Evolutionary conservation across 345 rosid species (phyloP), one percentile per base, ranked within the genome.

Genomic region (Eucalyptus regnans): DNA sequence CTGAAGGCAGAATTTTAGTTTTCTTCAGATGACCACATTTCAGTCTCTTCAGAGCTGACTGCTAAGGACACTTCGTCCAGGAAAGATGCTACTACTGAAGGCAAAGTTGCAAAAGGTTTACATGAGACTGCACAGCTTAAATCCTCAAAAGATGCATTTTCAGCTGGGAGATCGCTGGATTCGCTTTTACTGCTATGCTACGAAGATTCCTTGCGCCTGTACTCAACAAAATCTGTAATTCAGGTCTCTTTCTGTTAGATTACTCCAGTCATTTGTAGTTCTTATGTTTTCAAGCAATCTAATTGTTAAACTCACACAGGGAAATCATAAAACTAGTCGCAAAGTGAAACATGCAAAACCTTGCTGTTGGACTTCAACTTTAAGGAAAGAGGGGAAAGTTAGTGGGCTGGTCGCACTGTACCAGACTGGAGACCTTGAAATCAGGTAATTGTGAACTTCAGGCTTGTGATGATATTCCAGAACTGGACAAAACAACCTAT

Each of bases 331-430:
- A 88, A 91, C 94, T 89, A 88, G 91, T 87, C 80, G 43, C 88
- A 93, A 93, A 91, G 93, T 95, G 88, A 93, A 91, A 88, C 95
- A 93, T 88, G 90, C 87, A 87, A 94, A 94, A 81, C 94, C 93
- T 84, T 96, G 99, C 89, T 94, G 97, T 92, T 97, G 98, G 99
- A 92, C 94, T 89, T 89, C 97, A 90, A 93, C 87, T 88, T 92
- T 96, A 58, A 92, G 91, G 90, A 96, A 91, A 90, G 93, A 92
- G 89, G 94, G 89, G 87, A 91, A 91, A 83, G 93, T 23, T 41
- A 14, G 90, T 88, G 96, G 97, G 88, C 91, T 96, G 88, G 91
- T 95, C 87, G 88, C 94, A 52, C 91, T 97, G 58, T 96, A 93
- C 91, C 92, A 88, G 92, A 95, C 97, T 88, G 98, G 99, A 71